Evolutionary conservation across 208 protist species (phyloP), one percentile per base, ranked within the genome.

Genomic region (Crithidia brevicula): DNA sequence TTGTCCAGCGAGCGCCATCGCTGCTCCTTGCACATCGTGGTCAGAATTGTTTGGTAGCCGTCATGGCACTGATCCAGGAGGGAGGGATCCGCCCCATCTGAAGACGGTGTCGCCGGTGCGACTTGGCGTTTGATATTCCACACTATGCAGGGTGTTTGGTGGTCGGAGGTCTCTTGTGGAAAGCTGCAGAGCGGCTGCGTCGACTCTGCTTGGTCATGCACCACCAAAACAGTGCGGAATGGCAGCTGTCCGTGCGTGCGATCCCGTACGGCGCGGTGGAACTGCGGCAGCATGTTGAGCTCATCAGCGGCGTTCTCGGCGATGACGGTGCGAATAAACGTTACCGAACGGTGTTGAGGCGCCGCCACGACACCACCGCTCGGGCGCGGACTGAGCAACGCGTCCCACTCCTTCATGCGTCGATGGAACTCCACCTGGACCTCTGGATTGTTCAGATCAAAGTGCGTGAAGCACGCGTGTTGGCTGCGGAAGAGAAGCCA

Each of bases 381-480:
- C 20, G 23, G 25, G 30, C 36, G 28, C 25, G 46, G 27, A 18
- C 43, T 40, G 25, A 74, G 53, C 33, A 68, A 23, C 0, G 50
- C 22, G 15, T 91, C 82, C 87, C 87, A 96, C 16, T 72, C 67
- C 15, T 38, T 33, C 18, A 92, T 86, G 15, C 90, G 85, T 15
- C 67, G 61, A 22, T 79, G 67, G 45, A 96, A 74, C 65, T 80
- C 82, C 16, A 36, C 38, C 20, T 86, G 57, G 22, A 93, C 72
- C 2, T 79, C 57, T 1, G 81, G 61, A 25, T 69, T 51, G 68
- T 92, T 93, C n/a, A 96, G 45, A 50, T 96, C 82, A 43, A 85
- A 85, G 53, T 96, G 91, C 4, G 86, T 89, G 43, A 96, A 92
- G 59, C 88, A 94, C 11, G 83, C 83, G 77, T 96, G 88, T 42